Conservation (phyloP, 23 red algal species). For the Gracilaria domingensis region DNA sequence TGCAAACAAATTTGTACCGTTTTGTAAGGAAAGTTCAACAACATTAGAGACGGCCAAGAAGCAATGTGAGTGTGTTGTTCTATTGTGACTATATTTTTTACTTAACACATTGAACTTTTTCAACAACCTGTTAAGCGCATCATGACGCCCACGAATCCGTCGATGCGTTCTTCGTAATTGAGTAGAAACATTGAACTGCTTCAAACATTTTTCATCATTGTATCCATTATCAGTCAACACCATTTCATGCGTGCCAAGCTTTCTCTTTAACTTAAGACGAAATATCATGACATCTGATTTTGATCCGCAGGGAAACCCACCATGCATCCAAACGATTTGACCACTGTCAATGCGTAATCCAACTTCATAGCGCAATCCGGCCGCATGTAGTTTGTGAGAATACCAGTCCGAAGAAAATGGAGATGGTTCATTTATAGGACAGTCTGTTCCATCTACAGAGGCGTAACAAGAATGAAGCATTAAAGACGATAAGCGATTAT, state of each 20-base stretch:
- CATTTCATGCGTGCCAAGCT: not conserved
- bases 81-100: not conserved
- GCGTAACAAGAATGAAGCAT: too few relatives aligned
- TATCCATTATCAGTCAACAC: not conserved
- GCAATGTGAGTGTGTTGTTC: not conserved
- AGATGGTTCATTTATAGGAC: slow-evolving; percentile 7
- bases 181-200: not conserved
- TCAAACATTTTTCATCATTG: not conserved
- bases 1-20: not conserved
- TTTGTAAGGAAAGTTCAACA: not conserved
- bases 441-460: slow-evolving; percentile 35
- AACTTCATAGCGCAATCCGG: slow-evolving; percentile 4
- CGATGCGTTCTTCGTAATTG: not conserved
- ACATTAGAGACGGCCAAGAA: not conserved
- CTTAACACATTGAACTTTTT: not conserved
- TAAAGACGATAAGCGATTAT: too few relatives aligned
- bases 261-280: not conserved
- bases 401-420: not conserved
- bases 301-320: too few relatives aligned
- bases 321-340: too few relatives aligned
- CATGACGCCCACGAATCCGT: not conserved
- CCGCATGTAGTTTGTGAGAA: not conserved
- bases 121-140: not conserved
- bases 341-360: not conserved
- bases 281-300: too few relatives aligned